Conservation (phyloP, 306 rosid species). For the Sindora glabra region DNA sequence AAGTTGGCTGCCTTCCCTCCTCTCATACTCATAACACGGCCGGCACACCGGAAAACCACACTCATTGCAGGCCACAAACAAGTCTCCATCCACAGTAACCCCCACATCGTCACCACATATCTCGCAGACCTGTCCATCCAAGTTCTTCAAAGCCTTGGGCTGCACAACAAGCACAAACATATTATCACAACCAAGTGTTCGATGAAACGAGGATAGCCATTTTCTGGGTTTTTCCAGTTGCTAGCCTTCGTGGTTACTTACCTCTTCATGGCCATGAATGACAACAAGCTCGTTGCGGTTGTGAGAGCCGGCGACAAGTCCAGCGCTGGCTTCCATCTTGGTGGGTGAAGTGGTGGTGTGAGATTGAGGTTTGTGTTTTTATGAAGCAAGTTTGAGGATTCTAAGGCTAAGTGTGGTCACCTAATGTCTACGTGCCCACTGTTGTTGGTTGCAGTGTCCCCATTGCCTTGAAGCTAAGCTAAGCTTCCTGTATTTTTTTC, state of each 20-base stretch:
- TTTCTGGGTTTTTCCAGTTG: not conserved
- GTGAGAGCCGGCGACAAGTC: slow-evolving; percentile 81
- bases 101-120: slow-evolving; percentile 94
- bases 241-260: slow-evolving; percentile 1
- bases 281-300: slow-evolving; percentile 80
- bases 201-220: not conserved
- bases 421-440: slow-evolving; percentile 55
- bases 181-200: not conserved
- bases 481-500: slow-evolving; percentile 68
- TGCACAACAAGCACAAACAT: slow-evolving; percentile 33
- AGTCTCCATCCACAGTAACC: slow-evolving; percentile 79
- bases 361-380: slow-evolving; percentile 34
- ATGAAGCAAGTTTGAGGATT: slow-evolving; percentile 13
- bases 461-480: slow-evolving; percentile 92
- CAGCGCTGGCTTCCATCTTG: slow-evolving; percentile 52
- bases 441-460: slow-evolving; percentile 69
- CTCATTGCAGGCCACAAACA: slow-evolving; percentile 95
- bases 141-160: slow-evolving; percentile 85
- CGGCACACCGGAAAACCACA: slow-evolving; percentile 94
- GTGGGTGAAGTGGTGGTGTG: slow-evolving; percentile 19
- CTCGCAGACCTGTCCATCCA: slow-evolving; percentile 97
- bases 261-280: slow-evolving; percentile 81
- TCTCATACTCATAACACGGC: slow-evolving; percentile 92
- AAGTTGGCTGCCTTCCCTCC: slow-evolving; percentile 82
- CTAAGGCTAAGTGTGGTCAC: slow-evolving; percentile 26